Percentiles rank a stretch among this genome's conserved stretches.
Evolutionary conservation across 1,139 yeast genomes (phyloP).

Genomic region (Taphrina flavorubra): DNA sequence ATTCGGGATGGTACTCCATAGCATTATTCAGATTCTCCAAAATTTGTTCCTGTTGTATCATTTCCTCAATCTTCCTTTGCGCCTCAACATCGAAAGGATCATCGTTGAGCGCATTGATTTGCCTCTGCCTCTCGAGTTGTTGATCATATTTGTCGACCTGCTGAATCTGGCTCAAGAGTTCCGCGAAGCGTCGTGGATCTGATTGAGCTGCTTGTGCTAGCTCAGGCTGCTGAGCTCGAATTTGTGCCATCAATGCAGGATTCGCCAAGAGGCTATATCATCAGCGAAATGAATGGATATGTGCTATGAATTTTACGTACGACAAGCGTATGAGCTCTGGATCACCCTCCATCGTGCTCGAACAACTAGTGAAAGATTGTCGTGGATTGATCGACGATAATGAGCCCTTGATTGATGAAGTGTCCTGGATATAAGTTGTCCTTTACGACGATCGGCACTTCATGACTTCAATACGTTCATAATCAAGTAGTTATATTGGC

Average conservation of each 20-base stretch:
- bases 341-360: slow-evolving; percentile 25
- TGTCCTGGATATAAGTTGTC: too few relatives aligned
- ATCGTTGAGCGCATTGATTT: slow-evolving; percentile 53
- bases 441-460: too few relatives aligned
- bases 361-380: background rate
- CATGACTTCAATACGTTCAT: too few relatives aligned
- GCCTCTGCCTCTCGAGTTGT: slow-evolving; percentile 33
- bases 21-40: slow-evolving; percentile 81
- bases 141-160: slow-evolving; percentile 30
- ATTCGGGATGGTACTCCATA: slow-evolving; percentile 83
- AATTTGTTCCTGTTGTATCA: slow-evolving; percentile 68
- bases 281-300: background rate
- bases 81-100: slow-evolving; percentile 79
- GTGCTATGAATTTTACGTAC: background rate
- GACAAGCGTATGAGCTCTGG: slow-evolving; percentile 26
- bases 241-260: slow-evolving; percentile 36
- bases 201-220: slow-evolving; percentile 51
- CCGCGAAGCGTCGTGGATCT: slow-evolving; percentile 48
- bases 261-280: slow-evolving; percentile 47
- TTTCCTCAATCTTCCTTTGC: slow-evolving; percentile 69
- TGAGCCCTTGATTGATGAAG: too few relatives aligned
- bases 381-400: background rate
- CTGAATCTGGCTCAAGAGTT: slow-evolving; percentile 20
- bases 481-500: too few relatives aligned
- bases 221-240: slow-evolving; percentile 36